Evolutionary conservation across 371 early-diverging fungal species (phyloP), one percentile per base, ranked within the genome.

Genomic region (Mucor sp.): DNA sequence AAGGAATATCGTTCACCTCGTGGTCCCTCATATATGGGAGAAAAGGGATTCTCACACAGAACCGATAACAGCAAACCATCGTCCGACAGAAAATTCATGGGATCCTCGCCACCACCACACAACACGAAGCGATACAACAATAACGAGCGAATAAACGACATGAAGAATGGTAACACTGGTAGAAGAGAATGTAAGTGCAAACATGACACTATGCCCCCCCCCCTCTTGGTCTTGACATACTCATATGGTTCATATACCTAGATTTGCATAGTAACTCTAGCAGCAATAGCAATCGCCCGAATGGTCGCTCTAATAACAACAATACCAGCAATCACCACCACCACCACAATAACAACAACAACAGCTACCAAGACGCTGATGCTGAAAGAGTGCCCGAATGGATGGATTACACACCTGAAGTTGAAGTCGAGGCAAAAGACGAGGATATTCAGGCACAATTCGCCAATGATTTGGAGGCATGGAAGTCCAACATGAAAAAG

Each of bases 401-500:
- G 89, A 83, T 89, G 87, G 87, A 85, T 74, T 87, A 89, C 66
- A 84, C 77, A 30, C 87, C 89, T 12, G 85, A 85, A 43, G 59
- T 68, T 15, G 81, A 82, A 65, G 50, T 59, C 30, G 55, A 68
- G 23, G 33, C 48, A 17, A 25, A 62, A 30, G 32, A 75, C n/a
- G 79, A 77, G 32, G 74, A 74, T 32, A 62, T 66, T 6, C 70
- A 77, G 30, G 68, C 74, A 30, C 68, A 67, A 50, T 81, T 78
- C 62, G 75, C 78, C 1, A 81, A 86, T 66, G 88, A 89, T 60
- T 72, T 89, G 58, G 87, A 89, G 69, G 82, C 82, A 37, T 89
- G 89, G 89, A 89, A 88, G 65, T 77, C 82, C 3, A 80, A 77
- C 48, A 87, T 89, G 89, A 87, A 86, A 55, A 80, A 87, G 66